Evolutionary conservation across 2,329 filamentous ascomycete species (phyloP).

Genomic region (Daldinia sp.): DNA sequence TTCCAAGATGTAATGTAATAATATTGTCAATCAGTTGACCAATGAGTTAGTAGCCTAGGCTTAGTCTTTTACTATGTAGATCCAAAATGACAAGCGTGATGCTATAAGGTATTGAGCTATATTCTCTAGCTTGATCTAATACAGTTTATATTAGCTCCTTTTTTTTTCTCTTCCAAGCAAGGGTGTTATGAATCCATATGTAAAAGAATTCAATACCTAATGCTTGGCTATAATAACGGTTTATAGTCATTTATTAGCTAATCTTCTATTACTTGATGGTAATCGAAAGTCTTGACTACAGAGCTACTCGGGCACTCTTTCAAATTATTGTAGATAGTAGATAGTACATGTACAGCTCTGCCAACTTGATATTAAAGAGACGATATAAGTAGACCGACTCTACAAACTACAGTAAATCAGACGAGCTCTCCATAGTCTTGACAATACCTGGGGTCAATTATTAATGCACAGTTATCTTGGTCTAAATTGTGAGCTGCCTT

Average conservation of each 20-base stretch:
- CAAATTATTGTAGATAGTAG: neutral
- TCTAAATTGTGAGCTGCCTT: neutral
- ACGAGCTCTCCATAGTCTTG: neutral
- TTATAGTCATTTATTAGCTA: neutral
- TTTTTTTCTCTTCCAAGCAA: neutral
- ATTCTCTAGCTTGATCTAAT: neutral
- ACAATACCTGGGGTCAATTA: neutral
- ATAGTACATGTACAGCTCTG: neutral
- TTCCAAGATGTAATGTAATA: slow-evolving; percentile 4
- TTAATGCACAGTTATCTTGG: neutral
- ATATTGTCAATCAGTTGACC: slow-evolving; percentile 6
- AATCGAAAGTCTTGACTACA: neutral
- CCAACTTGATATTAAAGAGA: neutral
- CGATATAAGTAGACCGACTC: neutral
- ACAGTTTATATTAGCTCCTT: neutral
- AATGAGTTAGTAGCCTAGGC: neutral
- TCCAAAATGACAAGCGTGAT: slow-evolving; percentile 7
- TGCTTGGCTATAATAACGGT: neutral
- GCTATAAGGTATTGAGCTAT: slow-evolving; percentile 5
- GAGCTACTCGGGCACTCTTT: neutral
- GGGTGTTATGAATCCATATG: neutral
- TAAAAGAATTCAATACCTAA: neutral
- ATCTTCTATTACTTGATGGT: neutral
- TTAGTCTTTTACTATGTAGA: neutral
- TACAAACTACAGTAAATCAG: neutral